Percentiles rank a stretch among this genome's conserved stretches.
Conservation (phyloP, 139 green algal species). For the Astrephomene gubernaculifera region DNA sequence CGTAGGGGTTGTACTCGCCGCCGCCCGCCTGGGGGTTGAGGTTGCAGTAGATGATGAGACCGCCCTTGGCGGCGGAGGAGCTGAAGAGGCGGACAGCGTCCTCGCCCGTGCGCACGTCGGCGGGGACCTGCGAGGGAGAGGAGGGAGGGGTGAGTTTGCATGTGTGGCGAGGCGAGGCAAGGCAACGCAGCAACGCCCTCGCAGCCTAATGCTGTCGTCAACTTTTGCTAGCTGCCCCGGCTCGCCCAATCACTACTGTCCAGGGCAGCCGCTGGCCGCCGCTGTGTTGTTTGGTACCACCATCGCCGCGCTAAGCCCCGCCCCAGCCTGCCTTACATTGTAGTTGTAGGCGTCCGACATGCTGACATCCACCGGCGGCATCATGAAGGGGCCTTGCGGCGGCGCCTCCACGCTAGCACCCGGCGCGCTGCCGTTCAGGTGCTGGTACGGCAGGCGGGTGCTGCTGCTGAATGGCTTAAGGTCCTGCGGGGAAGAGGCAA, state of each 20-base stretch:
- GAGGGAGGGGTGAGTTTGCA: neutral
- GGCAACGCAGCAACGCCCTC: neutral
- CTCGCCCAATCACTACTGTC: too few relatives aligned
- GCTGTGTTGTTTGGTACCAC: too few relatives aligned
- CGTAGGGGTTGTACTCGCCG: constrained; percentile 62
- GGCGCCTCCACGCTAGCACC: neutral
- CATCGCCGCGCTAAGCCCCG: too few relatives aligned
- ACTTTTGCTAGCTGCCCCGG: too few relatives aligned
- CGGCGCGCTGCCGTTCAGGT: neutral
- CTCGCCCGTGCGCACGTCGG: constrained; percentile 48
- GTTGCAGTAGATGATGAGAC: constrained; percentile 60
- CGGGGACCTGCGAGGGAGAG: constrained; percentile 16
- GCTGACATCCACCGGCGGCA: constrained; percentile 33
- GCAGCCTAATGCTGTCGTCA: too few relatives aligned
- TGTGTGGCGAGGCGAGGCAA: neutral
- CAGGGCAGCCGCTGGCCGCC: too few relatives aligned
- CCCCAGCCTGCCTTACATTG: too few relatives aligned
- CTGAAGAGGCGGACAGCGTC: constrained; percentile 56
- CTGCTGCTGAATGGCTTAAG: constrained; percentile 50
- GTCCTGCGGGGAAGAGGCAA: neutral
- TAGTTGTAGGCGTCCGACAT: constrained; percentile 44
- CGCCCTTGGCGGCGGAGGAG: constrained; percentile 47
- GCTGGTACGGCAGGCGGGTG: constrained; percentile 33
- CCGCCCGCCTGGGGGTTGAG: constrained; percentile 42
- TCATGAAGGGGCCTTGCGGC: neutral